Evolutionary conservation across 768 basidiomycete genomes (phyloP), one percentile per base, ranked within the genome.

Genomic region (Coprinellus micaceus): DNA sequence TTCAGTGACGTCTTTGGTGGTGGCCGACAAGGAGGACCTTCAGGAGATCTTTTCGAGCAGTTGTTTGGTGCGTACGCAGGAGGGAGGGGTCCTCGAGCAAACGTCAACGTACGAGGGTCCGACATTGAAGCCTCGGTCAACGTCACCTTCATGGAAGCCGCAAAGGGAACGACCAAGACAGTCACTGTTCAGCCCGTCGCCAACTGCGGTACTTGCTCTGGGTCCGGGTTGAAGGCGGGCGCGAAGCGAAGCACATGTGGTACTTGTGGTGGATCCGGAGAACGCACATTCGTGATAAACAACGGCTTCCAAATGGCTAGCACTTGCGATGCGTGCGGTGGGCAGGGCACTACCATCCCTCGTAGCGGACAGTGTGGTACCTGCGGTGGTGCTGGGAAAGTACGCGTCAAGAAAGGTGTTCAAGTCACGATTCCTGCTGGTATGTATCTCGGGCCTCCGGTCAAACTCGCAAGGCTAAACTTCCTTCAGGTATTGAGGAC

Each of bases 291-390:
- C 70, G 86, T 92, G 52, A 82, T 99, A 65, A 86, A 92, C 66
- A 88, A 81, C 68, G 97, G 97, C 17, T 98, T 99, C 83, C 91
- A 94, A 68, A 95, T 99, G 93, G 86, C 94, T 22, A 91, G 86
- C 59, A 94, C 93, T 28, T 99, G 97, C 73, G 77, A 78, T 53
- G 67, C 81, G 25, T 99, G 97, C 71, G 77, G 81, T 17, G 97
- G 97, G 10, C 77, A 81, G 26, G 97, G 97, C 24, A 83, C 83
- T 41, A 82, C 81, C 2, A 82, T 97, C 30, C 93, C 94, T 54
- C 84, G 83, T 25, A 85, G 82, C 41, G 81, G 86, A 52, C 82
- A 88, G 62, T 99, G 97, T 68, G 78, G 81, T 11, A 75, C 78
- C 50, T 99, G 97, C 69, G 82, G 77, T 29, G 97, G 97, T 17